A percentile compares a stretch with the other conserved stretches of the same genome.
Conservation (phyloP, 345 rosid species). For the Boechera divaricarpa region DNA sequence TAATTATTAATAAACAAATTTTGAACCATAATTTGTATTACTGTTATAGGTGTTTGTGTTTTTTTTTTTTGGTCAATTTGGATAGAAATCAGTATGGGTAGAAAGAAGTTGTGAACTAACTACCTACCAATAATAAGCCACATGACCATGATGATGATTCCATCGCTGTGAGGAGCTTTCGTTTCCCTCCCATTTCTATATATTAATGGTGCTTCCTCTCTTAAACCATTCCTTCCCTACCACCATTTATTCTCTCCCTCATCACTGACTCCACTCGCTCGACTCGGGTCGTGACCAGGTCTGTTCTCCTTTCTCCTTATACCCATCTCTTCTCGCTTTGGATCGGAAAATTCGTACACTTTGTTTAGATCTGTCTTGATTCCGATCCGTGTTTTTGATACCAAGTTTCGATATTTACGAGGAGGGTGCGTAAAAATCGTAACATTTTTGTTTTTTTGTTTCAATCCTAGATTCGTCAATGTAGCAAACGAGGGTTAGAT, state of each 20-base stretch:
- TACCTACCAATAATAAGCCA: constrained; percentile 46
- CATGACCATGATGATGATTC: constrained; percentile 18
- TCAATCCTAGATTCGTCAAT: constrained; percentile 25
- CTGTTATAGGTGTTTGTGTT: constrained; percentile 12
- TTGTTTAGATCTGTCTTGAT: constrained; percentile 28
- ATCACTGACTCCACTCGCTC: background rate
- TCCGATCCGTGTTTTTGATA: constrained; percentile 12
- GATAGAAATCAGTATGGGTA: constrained; percentile 19
- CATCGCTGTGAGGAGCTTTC: constrained; percentile 21
- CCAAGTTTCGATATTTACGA: constrained; percentile 46
- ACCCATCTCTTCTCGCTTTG: background rate
- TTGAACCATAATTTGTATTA: background rate
- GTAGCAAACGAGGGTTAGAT: constrained; percentile 3
- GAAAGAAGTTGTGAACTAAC: constrained; percentile 50
- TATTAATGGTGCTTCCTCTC: constrained; percentile 23
- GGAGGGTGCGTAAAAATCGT: constrained; percentile 19
- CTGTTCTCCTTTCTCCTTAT: background rate
- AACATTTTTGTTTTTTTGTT: constrained; percentile 6
- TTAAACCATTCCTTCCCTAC: constrained; percentile 2
- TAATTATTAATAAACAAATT: constrained; percentile 3
- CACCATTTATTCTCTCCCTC: constrained; percentile 8
- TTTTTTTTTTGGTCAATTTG: background rate
- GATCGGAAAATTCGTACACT: constrained; percentile 16
- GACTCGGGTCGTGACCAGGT: constrained; percentile 34
- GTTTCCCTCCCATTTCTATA: constrained; percentile 42